phyloP scores from a whole-genome alignment of 108 stramenopile genomes.

The Craspedostauros australis region DNA sequence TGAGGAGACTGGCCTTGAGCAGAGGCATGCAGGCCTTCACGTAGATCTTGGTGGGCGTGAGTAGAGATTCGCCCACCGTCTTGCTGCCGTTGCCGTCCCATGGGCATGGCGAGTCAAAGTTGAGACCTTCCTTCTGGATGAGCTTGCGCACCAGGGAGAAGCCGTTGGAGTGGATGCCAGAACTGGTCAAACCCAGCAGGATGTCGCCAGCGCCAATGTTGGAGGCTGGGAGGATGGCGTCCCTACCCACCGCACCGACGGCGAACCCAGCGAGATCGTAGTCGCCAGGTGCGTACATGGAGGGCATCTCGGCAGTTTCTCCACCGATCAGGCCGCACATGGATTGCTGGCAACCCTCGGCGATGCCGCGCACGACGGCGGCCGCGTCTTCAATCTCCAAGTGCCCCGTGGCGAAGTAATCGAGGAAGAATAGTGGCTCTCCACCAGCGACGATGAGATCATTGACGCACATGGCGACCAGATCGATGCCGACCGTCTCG shows the following conservation, averaged over 20 bases:
- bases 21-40: constrained; percentile 86
- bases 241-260: constrained; percentile 91
- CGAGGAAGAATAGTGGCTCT: constrained; percentile 97
- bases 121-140: constrained; percentile 79
- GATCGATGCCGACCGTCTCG: constrained; percentile 89
- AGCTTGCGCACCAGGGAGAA: constrained; percentile 94
- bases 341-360: constrained; percentile 91
- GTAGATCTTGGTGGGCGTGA: constrained; percentile 95
- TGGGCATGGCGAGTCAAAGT: constrained; percentile 79
- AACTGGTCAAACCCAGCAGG: constrained; percentile 89
- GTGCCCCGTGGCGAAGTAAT: constrained; percentile 96
- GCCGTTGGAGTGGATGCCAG: constrained; percentile 97
- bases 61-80: constrained; percentile 85
- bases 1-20: constrained; percentile 71
- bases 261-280: constrained; percentile 97
- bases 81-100: constrained; percentile 66
- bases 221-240: constrained; percentile 73
- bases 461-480: constrained; percentile 98
- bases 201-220: constrained; percentile 80
- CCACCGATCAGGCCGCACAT: constrained; percentile 96
- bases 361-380: constrained; percentile 90
- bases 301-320: constrained; percentile 99
- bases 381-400: constrained; percentile 89
- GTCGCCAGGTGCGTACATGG: constrained; percentile 95
- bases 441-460: constrained; percentile 95